These are phyloP conservation scores for Rhododendron mucronatum DNA, from an alignment of 148 eudicot species.

Conservation along the genomic window DNA sequence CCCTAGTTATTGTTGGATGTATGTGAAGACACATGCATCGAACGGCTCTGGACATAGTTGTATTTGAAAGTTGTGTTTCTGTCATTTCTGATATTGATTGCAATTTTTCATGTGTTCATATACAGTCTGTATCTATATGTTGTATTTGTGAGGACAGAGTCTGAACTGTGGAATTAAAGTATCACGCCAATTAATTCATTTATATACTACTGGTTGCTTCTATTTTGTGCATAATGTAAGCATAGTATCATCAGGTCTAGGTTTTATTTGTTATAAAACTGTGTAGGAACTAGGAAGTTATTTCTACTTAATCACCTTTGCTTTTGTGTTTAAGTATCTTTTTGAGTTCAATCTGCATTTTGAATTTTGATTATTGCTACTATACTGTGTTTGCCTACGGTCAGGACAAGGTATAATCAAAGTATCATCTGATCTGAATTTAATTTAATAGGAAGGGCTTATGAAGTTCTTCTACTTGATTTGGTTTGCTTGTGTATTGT, in stretches of 20 bases:
- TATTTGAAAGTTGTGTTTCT: not conserved
- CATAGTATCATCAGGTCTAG: not conserved
- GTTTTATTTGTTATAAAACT: not conserved
- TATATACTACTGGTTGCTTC: not conserved
- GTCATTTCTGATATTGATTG: not conserved
- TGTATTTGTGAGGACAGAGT: not conserved
- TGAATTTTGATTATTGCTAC: not conserved
- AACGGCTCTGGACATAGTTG: not conserved
- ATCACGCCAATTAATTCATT: not conserved
- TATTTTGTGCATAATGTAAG: not conserved
- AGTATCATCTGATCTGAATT: not conserved
- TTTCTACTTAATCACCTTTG: not conserved
- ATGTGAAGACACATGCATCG: not conserved
- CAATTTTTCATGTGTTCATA: not conserved
- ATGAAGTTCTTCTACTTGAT: not conserved
- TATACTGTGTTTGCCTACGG: not conserved
- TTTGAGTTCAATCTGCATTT: not conserved
- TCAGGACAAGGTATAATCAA: not conserved
- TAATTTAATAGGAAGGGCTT: not conserved
- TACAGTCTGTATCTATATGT: not conserved
- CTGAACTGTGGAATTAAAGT: not conserved
- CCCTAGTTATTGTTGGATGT: not conserved
- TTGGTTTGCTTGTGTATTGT: not conserved
- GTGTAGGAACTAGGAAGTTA: not conserved
- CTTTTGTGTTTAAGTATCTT: not conserved